Evolutionary conservation across 1,284 basidiomycete species (phyloP).

Genomic region (Clitocybe nebularis): DNA sequence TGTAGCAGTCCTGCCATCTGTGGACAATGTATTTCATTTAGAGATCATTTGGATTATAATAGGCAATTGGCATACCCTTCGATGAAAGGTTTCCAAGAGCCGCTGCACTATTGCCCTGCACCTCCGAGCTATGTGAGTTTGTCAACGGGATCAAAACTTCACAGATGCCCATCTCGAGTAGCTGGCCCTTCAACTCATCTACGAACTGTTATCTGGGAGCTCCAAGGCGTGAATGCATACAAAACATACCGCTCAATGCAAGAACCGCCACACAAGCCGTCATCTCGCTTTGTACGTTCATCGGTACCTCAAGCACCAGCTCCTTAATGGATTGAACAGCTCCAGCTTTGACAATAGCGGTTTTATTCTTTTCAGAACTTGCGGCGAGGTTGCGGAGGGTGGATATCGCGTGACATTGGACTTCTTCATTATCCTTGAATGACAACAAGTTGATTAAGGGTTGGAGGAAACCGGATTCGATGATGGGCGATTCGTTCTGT

Average conservation of each 20-base stretch:
- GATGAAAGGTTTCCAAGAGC: constrained; percentile 97
- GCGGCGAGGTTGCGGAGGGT: constrained; percentile 97
- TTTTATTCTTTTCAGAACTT: constrained; percentile 97
- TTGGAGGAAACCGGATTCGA: constrained; percentile 96
- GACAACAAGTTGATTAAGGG: constrained; percentile 95
- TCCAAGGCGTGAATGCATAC: not conserved
- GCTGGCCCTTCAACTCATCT: constrained; percentile 94
- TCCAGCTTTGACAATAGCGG: constrained; percentile 96
- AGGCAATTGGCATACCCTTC: constrained; percentile 60
- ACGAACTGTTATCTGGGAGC: too few species aligned
- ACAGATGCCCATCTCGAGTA: constrained; percentile 98
- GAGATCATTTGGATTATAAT: not conserved
- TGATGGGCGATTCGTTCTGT: constrained; percentile 98
- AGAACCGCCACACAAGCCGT: constrained; percentile 97
- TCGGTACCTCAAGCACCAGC: constrained; percentile 90
- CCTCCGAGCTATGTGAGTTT: constrained; percentile 94
- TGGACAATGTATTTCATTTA: not conserved
- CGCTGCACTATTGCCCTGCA: constrained; percentile 98
- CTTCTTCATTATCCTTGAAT: constrained; percentile 99
- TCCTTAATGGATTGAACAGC: constrained; percentile 99
- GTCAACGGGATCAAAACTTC: constrained; percentile 97
- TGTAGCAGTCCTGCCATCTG: constrained; percentile 72
- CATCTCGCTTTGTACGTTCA: constrained; percentile 99
- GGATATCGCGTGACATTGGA: constrained; percentile 99
- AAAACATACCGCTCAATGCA: constrained; percentile 77